Evolutionary conservation across 208 protist genomes (phyloP).

Genomic region (Porcisia deanei): DNA sequence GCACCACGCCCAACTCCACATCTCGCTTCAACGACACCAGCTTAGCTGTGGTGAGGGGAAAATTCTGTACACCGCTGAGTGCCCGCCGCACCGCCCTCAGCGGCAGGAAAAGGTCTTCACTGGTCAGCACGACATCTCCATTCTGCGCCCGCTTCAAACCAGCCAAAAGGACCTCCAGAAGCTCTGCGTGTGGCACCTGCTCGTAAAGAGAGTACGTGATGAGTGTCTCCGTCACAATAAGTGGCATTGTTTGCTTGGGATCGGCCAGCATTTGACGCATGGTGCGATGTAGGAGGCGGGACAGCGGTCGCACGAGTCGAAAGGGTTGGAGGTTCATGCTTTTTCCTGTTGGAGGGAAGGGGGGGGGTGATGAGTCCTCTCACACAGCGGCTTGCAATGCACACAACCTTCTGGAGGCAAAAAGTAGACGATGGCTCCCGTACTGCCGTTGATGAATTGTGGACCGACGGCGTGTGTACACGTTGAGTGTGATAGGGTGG

Average conservation of each 20-base stretch:
- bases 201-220: constrained; percentile 49
- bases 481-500: neutral
- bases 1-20: constrained; percentile 29
- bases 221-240: constrained; percentile 36
- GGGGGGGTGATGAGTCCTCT: neutral
- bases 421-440: neutral
- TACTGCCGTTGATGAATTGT: neutral
- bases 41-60: constrained; percentile 24
- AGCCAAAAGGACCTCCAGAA: constrained; percentile 30
- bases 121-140: constrained; percentile 8
- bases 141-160: neutral
- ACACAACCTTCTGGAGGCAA: neutral
- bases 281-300: constrained; percentile 39
- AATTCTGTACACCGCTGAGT: constrained; percentile 47
- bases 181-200: constrained; percentile 48
- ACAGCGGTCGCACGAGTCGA: constrained; percentile 43
- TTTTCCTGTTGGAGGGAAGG: neutral
- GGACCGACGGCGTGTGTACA: neutral
- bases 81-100: constrained; percentile 24
- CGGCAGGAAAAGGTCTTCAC: constrained; percentile 11
- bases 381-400: neutral
- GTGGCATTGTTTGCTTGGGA: constrained; percentile 4
- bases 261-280: constrained; percentile 28
- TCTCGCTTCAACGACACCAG: constrained; percentile 17
- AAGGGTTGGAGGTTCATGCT: constrained; percentile 66